Conservation (phyloP, 805 yeast genomes). For the Candida nemodendra region DNA sequence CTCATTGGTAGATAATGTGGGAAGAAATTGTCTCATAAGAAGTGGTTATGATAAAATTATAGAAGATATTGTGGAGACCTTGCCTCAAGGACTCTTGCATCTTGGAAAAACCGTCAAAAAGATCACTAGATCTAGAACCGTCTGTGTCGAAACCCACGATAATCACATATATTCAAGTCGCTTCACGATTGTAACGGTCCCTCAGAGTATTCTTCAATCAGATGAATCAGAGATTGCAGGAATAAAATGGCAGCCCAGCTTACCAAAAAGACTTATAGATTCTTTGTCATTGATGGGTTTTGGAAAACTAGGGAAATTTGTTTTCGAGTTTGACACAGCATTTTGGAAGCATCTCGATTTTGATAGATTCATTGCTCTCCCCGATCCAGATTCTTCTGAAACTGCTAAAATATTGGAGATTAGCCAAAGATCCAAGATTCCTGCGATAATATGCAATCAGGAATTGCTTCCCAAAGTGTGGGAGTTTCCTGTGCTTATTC, state of each 20-base stretch:
- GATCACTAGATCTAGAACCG: slow-evolving; percentile 33
- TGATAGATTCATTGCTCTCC: slow-evolving; percentile 50
- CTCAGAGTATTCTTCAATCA: slow-evolving; percentile 65
- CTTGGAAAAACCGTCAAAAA: slow-evolving; percentile 42
- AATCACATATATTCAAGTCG: slow-evolving; percentile 42
- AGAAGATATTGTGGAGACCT: slow-evolving; percentile 38
- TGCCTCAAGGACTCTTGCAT: slow-evolving; percentile 41
- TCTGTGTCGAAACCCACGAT: slow-evolving; percentile 34
- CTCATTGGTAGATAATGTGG: slow-evolving; percentile 67
- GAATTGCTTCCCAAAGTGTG: slow-evolving; percentile 41
- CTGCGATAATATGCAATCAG: neutral
- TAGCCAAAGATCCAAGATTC: neutral
- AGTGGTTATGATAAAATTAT: slow-evolving; percentile 58
- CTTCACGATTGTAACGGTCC: slow-evolving; percentile 70
- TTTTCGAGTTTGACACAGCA: slow-evolving; percentile 59
- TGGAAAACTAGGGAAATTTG: slow-evolving; percentile 72
- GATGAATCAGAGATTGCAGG: slow-evolving; percentile 38
- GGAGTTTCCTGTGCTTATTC: slow-evolving; percentile 58
- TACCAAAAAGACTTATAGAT: slow-evolving; percentile 45
- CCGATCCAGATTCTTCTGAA: slow-evolving; percentile 32
- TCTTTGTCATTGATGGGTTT: slow-evolving; percentile 51
- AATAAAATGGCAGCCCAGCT: slow-evolving; percentile 53
- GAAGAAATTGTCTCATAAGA: slow-evolving; percentile 70
- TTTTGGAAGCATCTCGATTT: slow-evolving; percentile 56
- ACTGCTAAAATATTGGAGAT: slow-evolving; percentile 9